A percentile compares a stretch with the other conserved stretches of the same genome.
phyloP scores from a whole-genome alignment of 163 green algal species.

The Scenedesmus sp. region DNA sequence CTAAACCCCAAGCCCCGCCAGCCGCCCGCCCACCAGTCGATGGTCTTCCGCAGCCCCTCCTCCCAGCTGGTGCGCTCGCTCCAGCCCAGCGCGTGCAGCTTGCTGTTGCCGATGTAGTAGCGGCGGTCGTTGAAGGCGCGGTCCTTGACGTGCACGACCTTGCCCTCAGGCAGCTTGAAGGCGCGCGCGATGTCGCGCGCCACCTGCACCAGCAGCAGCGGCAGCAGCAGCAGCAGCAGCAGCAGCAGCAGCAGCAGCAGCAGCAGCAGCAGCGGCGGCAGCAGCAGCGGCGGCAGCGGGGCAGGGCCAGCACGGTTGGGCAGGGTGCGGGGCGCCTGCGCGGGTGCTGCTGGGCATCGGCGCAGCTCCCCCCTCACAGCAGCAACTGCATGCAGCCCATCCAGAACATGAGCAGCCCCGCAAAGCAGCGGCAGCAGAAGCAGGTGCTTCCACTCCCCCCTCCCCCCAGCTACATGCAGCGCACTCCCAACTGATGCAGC shows the following conservation, averaged over 20 bases:
- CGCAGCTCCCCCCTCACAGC: too few relatives aligned
- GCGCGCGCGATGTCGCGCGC: constrained; percentile 79
- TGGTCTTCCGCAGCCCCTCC: constrained; percentile 90
- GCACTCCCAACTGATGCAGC: too few relatives aligned
- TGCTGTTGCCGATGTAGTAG: constrained; percentile 95
- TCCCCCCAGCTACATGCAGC: too few relatives aligned
- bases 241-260: constrained; percentile 1
- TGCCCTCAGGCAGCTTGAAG: constrained; percentile 66
- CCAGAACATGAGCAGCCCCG: too few relatives aligned
- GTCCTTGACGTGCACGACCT: constrained; percentile 89
- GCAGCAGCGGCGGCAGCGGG: too few relatives aligned
- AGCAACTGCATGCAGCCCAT: too few relatives aligned
- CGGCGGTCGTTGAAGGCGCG: constrained; percentile 95
- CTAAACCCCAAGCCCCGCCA: too few relatives aligned
- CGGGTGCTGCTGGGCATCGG: too few relatives aligned
- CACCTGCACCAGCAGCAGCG: constrained; percentile 74
- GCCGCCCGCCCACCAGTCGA: constrained; percentile 87
- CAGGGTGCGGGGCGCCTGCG: too few relatives aligned
- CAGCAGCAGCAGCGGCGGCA: background rate
- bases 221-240: constrained; percentile 23
- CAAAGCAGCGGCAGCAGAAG: too few relatives aligned
- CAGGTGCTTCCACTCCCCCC: too few relatives aligned
- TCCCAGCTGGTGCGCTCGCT: constrained; percentile 87
- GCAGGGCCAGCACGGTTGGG: too few relatives aligned
- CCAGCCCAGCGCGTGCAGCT: constrained; percentile 94